A percentile compares a stretch with the other conserved stretches of the same genome.
Evolutionary conservation across 805 yeast species (phyloP).

Genomic region (Cyberlindnera samutprakarnensis): DNA sequence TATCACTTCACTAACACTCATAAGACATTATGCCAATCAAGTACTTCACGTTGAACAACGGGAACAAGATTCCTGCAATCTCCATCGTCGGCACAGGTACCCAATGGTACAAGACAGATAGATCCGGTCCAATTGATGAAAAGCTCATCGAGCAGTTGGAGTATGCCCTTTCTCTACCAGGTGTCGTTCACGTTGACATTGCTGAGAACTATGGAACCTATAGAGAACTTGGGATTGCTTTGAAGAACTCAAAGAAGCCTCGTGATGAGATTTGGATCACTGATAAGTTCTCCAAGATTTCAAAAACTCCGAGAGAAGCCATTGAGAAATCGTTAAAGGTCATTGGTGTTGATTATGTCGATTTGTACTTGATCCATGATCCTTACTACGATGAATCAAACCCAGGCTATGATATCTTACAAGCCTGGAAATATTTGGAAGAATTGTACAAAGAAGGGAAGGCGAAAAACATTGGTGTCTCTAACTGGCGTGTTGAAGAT

Average conservation of each 20-base stretch:
- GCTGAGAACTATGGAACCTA: constrained; percentile 53
- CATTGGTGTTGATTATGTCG: constrained; percentile 39
- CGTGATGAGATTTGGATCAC: constrained; percentile 49
- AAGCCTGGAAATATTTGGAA: constrained; percentile 49
- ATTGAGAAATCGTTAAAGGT: constrained; percentile 31
- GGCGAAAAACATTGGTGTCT: constrained; percentile 53
- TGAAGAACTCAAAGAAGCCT: constrained; percentile 31
- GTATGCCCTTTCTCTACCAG: constrained; percentile 31
- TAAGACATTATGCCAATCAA: no score
- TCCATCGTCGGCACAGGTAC: constrained; percentile 57
- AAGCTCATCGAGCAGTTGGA: constrained; percentile 26
- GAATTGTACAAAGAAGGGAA: constrained; percentile 41
- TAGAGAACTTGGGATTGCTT: constrained; percentile 43
- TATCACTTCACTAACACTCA: no score
- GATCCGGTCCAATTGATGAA: constrained; percentile 20
- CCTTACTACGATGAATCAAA: constrained; percentile 28
- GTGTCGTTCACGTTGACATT: constrained; percentile 49
- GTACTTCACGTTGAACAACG: constrained; percentile 25
- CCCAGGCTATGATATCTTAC: constrained; percentile 32
- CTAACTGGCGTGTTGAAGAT: constrained; percentile 45
- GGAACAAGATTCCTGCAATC: constrained; percentile 35
- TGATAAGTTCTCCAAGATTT: constrained; percentile 37
- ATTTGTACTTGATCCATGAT: constrained; percentile 43
- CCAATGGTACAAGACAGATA: constrained; percentile 37
- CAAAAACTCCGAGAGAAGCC: constrained; percentile 34